Evolutionary conservation across 148 eudicot species (phyloP), one percentile per base, ranked within the genome.

Genomic region (Vaccinium corymbosum): DNA sequence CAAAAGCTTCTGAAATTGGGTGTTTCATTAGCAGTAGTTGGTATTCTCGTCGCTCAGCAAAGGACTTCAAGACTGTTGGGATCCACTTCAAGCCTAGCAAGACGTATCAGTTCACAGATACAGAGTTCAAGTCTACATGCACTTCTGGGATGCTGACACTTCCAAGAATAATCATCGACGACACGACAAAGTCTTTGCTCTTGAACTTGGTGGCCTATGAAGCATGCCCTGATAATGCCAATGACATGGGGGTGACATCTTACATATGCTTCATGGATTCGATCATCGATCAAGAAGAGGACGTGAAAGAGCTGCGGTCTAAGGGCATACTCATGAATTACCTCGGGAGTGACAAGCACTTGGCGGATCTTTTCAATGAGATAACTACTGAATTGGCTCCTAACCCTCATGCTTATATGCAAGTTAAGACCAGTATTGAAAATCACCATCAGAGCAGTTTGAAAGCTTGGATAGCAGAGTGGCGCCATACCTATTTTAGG

Each of bases 1-100:
- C 20, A 29, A 6, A 71, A 13, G 76, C 76, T 15, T 71, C 15
- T 15, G 48, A 17, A 14, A 57, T 57, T 16, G 62, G n/a, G 62
- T 57, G 62, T 16, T 3, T 14, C 20, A 57, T 17, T 2, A 1
- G 5, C n/a, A 57, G 76, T 14, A 6, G n/a, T 71, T 71, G 76
- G 76, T 71, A 71, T 46, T 71, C 76, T 14, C 76, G 76, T 71
- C 49, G 48, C 15, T 71, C 76, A 71, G 76, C 76, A 25, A 71
- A 71, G 42, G 76, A 71, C 20, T 71, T 71, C n/a, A 71, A 35
- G 48, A 42, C 46, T 42, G 46, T 42, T 15, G 76, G 46, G 48
- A 71, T 71, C 42, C 48, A 14, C 19, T 29, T 38, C 48, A 71
- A 16, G 48, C 76, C 76, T 16, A 71, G 76, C 49, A 6, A 27